phyloP scores from a whole-genome alignment of 1,139 yeast genomes.

The Geotrichum phurueaensis region DNA sequence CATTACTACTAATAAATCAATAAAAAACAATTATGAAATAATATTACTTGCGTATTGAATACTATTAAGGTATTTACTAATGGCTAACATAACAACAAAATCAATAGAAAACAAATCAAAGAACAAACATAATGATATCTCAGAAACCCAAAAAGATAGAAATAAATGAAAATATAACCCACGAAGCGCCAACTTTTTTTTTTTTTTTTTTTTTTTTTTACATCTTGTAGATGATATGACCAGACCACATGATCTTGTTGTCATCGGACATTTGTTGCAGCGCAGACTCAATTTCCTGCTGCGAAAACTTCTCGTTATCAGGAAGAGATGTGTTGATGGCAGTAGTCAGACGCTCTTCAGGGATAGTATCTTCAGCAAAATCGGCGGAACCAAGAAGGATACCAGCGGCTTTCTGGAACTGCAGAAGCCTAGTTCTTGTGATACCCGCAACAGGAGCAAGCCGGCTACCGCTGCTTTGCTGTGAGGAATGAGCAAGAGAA shows the following conservation, averaged over 20 bases:
- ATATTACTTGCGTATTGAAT: too few relatives aligned
- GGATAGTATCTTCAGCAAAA: constrained; percentile 30
- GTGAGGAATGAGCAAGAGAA: background rate
- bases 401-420: constrained; percentile 33
- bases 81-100: background rate
- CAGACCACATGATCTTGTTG: constrained; percentile 34
- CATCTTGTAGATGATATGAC: constrained; percentile 24
- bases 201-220: constrained; percentile 8
- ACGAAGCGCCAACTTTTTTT: background rate
- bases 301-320: constrained; percentile 34
- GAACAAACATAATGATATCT: background rate
- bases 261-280: constrained; percentile 34
- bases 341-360: constrained; percentile 18
- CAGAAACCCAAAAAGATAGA: background rate
- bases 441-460: constrained; percentile 24
- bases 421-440: constrained; percentile 32
- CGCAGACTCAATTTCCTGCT: constrained; percentile 36
- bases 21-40: too few relatives aligned
- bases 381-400: constrained; percentile 30
- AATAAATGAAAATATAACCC: background rate
- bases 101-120: background rate
- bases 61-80: too few relatives aligned
- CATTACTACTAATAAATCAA: too few relatives aligned
- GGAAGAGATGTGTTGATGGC: constrained; percentile 33
- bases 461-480: background rate